phyloP scores from a whole-genome alignment of 1,284 basidiomycete species.

The Papiliotrema fonsecae region DNA sequence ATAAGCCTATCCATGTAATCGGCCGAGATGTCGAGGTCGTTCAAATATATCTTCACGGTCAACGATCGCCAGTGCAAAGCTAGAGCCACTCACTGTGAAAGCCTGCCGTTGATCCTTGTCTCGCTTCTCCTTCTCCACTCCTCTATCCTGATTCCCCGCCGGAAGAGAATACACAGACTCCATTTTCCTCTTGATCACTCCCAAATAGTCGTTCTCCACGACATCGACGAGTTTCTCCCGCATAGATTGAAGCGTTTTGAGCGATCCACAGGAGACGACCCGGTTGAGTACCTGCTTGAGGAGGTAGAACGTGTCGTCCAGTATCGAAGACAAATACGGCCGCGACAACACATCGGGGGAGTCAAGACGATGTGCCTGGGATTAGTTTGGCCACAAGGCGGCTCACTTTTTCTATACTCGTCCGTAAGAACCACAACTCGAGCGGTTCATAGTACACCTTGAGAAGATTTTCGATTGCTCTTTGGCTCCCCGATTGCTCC shows the following conservation, averaged over 20 bases:
- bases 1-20: conserved; percentile 77
- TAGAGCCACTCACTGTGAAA: conserved; percentile 71
- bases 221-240: conserved; percentile 63
- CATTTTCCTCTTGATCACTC: conserved; percentile 71
- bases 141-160: conserved; percentile 45
- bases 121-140: conserved; percentile 58
- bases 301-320: conserved; percentile 92
- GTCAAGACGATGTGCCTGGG: conserved; percentile 56
- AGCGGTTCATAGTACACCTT: conserved; percentile 76
- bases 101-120: conserved; percentile 71
- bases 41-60: conserved; percentile 77
- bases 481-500: conserved; percentile 52
- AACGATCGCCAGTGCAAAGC: no score
- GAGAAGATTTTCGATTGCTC: conserved; percentile 65
- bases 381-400: not conserved
- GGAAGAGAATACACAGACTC: conserved; percentile 71
- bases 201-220: conserved; percentile 73
- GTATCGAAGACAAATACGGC: conserved; percentile 60
- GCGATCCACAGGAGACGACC: conserved; percentile 66
- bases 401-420: conserved; percentile 74
- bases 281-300: conserved; percentile 75
- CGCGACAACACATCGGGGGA: conserved; percentile 57
- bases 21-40: conserved; percentile 81
- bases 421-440: conserved; percentile 88
- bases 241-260: conserved; percentile 58